Evolutionary conservation across 306 rosid genomes (phyloP), one percentile per base, ranked within the genome.

Genomic region (Malus asiatica): DNA sequence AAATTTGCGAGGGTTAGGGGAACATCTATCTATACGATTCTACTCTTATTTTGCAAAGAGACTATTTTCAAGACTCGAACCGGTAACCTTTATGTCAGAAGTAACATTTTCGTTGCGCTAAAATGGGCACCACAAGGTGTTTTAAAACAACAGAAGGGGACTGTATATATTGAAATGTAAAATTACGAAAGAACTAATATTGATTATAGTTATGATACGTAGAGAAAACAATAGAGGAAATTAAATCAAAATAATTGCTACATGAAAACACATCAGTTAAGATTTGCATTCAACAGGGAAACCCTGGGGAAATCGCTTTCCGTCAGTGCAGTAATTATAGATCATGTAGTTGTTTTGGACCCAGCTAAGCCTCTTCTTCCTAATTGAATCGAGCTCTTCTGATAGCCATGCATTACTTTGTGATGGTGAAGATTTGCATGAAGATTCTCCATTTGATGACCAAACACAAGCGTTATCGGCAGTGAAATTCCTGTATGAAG

Each of bases 331-430:
- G 16, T 90, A 90, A 65, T 90, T 84, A 42, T 88, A 90, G 25
- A 88, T 83, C 90, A 88, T 87, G 82, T 85, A 86, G 51, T 88
- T 90, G 22, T 75, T 82, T 68, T 84, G 93, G 58, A 87, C 93
- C 91, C 91, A 87, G 14, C 32, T 30, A 14, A 90, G 71, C 66
- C 85, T 87, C 30, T 63, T 57, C 4, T 75, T 86, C 14, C 76
- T 52, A 0, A 87, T 72, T 9, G 74, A 70, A 53, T 90, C 96
- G 45, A 90, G 77, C 16, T 85, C 73, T 58, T 87, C 75, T 0
- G 85, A 66, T 3, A 85, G 79, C 96, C 96, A 90, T 1, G 83
- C 65, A 58, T 71, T 76, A 18, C 42, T 66, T 22, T n/a, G 6
- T 32, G 71, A 5, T 51, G 57, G 52, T 52, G 66, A 16, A 7